Evolutionary conservation across 371 early-diverging fungal species (phyloP), one percentile per base, ranked within the genome.

Genomic region (Mucor circinelloides): DNA sequence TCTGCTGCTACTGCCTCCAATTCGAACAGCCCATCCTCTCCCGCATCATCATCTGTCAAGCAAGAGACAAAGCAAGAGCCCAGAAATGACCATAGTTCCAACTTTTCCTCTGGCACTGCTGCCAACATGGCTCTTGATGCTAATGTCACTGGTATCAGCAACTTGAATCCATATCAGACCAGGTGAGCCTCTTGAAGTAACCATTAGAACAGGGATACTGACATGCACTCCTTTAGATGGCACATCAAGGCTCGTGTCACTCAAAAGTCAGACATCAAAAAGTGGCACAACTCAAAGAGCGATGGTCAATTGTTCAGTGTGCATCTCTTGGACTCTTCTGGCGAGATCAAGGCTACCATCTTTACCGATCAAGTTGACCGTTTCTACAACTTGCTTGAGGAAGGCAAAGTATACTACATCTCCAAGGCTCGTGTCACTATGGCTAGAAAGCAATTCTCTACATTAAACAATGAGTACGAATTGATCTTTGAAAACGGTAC

Each of bases 251-350:
- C 94, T 0, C 88, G 95, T 34, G 93, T 94, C 17, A 86, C 91
- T 21, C 80, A 86, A 60, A 99, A 99, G 81, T 85, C 91, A 2
- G 90, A 91, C 4, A 91, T 99, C 65, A 90, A 87, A 63, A 78
- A 76, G 19, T 99, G 92, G 93, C 86, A 78, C 63, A 98, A 97
- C 73, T 77, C 75, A 9, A 80, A 84, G 13, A 92, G 92, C 17
- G 89, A 91, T 38, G 99, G 99, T 17, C 91, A 90, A 65, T 86
- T 99, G 3, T 98, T 98, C 73, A 94, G 90, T 73, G 88, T 95
- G 55, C 91, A 90, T 17, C 79, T 99, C 52, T 81, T 93, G 31
- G 99, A 99, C 74, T 91, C 93, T 64, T 86, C 89, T 31, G 94
- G 95, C 52, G 97, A 97, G 70, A 98, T 99, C 67, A 88, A 91